These are phyloP conservation scores for Penicillium malachiteum DNA, from an alignment of 495 filamentous ascomycete species.

Conservation along the genomic window DNA sequence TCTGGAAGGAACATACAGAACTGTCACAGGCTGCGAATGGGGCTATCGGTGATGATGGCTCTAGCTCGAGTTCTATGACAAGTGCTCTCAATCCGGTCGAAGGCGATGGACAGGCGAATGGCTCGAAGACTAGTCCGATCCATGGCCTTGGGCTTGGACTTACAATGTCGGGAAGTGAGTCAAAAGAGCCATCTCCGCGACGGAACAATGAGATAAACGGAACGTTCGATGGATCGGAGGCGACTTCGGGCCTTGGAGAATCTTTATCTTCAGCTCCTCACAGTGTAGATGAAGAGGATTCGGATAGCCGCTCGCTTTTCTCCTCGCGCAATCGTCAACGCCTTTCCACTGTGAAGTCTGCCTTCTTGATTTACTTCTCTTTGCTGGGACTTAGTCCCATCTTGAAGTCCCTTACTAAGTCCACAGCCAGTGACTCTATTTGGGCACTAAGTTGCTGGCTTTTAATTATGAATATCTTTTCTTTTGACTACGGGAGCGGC, in stretches of 20 bases:
- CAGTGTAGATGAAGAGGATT: constrained; percentile 15
- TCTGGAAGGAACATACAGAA: constrained; percentile 59
- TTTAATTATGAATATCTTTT: constrained; percentile 92
- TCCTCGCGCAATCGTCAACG: constrained; percentile 65
- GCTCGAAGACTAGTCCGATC: constrained; percentile 32
- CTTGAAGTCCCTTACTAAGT: constrained; percentile 87
- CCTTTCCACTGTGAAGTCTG: constrained; percentile 79
- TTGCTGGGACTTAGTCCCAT: constrained; percentile 90
- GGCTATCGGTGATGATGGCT: constrained; percentile 45
- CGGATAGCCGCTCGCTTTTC: constrained; percentile 35
- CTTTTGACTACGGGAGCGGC: constrained; percentile 87
- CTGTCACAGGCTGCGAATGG: constrained; percentile 28
- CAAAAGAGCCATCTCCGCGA: constrained; percentile 24
- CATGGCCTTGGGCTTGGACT: constrained; percentile 53
- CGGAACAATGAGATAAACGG: constrained; percentile 20
- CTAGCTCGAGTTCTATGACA: constrained; percentile 45
- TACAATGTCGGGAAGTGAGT: constrained; percentile 35
- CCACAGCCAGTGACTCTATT: constrained; percentile 86
- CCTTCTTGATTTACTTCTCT: constrained; percentile 87
- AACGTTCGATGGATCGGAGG: constrained; percentile 1
- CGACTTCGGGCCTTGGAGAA: neutral
- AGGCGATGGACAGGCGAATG: constrained; percentile 21
- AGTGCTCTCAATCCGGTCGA: constrained; percentile 36
- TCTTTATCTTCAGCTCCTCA: neutral
- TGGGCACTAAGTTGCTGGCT: constrained; percentile 96